Evolutionary conservation across 2,329 filamentous ascomycete species (phyloP).

Genomic region (Apiospora hydei): DNA sequence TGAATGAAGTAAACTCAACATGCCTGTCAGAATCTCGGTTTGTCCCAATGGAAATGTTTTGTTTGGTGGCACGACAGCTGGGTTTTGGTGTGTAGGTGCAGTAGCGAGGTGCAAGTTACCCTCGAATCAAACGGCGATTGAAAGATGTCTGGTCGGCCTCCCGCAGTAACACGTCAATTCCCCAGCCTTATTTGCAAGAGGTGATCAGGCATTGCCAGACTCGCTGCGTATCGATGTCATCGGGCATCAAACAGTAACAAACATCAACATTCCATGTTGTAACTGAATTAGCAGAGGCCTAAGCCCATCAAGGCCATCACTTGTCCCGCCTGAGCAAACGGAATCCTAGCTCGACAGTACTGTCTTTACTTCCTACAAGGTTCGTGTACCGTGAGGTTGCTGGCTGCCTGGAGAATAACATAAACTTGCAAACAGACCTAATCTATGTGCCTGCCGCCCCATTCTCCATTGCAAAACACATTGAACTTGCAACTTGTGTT

Average conservation of each 20-base stretch:
- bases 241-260: not conserved
- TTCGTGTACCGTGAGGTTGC: not conserved
- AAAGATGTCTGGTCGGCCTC: not conserved
- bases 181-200: not conserved
- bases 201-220: not conserved
- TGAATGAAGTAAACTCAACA: not conserved
- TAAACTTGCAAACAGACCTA: not conserved
- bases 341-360: not conserved
- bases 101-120: not conserved
- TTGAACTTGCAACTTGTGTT: not conserved
- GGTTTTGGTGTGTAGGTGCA: not conserved
- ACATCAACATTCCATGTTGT: not conserved
- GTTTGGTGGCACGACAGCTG: not conserved
- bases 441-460: not conserved
- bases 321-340: not conserved
- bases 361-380: not conserved
- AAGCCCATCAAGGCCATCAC: not conserved
- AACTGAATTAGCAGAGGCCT: not conserved
- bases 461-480: not conserved
- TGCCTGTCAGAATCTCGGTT: not conserved
- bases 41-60: not conserved
- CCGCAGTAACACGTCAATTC: not conserved
- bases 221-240: not conserved
- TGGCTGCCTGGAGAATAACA: not conserved
- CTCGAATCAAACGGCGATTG: not conserved